Evolutionary conservation across 345 rosid genomes (phyloP), one percentile per base, ranked within the genome.

Genomic region (Gossypioides kirkii): DNA sequence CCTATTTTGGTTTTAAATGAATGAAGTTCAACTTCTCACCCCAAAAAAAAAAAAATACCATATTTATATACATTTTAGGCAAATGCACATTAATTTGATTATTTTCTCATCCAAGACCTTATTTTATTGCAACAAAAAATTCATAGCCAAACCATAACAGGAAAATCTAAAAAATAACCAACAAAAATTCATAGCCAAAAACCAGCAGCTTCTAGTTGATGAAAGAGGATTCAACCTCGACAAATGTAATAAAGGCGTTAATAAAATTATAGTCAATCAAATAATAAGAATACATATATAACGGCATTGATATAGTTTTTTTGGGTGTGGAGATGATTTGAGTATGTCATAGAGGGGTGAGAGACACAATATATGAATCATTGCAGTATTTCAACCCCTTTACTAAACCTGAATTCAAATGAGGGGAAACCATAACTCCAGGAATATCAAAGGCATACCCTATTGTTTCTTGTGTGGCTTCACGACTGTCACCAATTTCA

Each of bases 341-440:
- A 6, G 28, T 20, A 55, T 5, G 53, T 90, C 83, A 89, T 43
- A 82, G 76, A 46, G 95, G 88, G 14, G 87, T 83, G 32, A 90
- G 78, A 54, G 81, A 85, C 78, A 85, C 96, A 2, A 70, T 79
- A 79, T 91, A 91, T 61, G 92, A 87, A 68, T 85, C 82, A 69
- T 82, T 70, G 52, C 70, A 74, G 82, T 83, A 87, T 81, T 90
- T 89, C 86, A 95, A 85, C 75, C 90, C 82, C 78, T 84, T 95
- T 66, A 95, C 76, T 65, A 79, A 76, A 55, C 96, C 94, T 22
- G 81, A 83, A 41, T 22, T 70, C 82, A 91, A 71, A 76, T 79
- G 79, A 78, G 93, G 90, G 56, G 80, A 73, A 76, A 82, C 58
- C 47, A 70, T 65, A 14, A 89, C 86, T 61, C 85, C 90, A 1